These are phyloP conservation scores for Entomortierella lignicola DNA, from an alignment of 192 early-diverging fungal genomes.

Conservation along the genomic window DNA sequence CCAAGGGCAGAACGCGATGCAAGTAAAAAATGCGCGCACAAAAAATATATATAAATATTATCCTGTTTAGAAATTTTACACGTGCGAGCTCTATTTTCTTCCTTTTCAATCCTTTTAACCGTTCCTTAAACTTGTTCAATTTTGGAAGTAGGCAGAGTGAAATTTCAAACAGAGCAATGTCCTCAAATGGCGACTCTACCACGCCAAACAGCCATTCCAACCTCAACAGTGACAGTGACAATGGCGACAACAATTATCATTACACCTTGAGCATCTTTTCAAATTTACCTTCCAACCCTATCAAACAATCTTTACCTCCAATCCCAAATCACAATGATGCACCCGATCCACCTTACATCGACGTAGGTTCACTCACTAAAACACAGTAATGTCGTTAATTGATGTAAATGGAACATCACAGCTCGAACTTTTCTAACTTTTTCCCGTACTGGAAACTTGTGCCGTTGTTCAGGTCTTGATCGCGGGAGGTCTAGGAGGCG, in stretches of 20 bases:
- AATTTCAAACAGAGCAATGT: not conserved
- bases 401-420: too few relatives aligned
- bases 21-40: too few relatives aligned
- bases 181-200: slow-evolving; percentile 11
- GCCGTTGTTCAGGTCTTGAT: slow-evolving; percentile 51
- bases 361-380: slow-evolving; percentile 17
- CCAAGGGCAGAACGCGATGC: too few relatives aligned
- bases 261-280: slow-evolving; percentile 23
- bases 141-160: not conserved
- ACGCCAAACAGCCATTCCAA: slow-evolving; percentile 3
- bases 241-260: not conserved
- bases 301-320: slow-evolving; percentile 19
- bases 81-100: not conserved
- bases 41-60: too few relatives aligned
- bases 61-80: too few relatives aligned
- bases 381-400: too few relatives aligned
- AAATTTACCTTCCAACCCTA: slow-evolving; percentile 8
- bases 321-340: slow-evolving; percentile 1
- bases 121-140: not conserved
- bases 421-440: too few relatives aligned
- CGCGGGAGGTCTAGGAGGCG: slow-evolving; percentile 64
- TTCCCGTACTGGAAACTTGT: not conserved
- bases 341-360: slow-evolving; percentile 34
- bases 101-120: not conserved
- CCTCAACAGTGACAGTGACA: not conserved